A percentile compares a stretch with the other conserved stretches of the same genome.
phyloP scores from a whole-genome alignment of 1,284 basidiomycete genomes.

The Exobasidium cylindrosporum region DNA sequence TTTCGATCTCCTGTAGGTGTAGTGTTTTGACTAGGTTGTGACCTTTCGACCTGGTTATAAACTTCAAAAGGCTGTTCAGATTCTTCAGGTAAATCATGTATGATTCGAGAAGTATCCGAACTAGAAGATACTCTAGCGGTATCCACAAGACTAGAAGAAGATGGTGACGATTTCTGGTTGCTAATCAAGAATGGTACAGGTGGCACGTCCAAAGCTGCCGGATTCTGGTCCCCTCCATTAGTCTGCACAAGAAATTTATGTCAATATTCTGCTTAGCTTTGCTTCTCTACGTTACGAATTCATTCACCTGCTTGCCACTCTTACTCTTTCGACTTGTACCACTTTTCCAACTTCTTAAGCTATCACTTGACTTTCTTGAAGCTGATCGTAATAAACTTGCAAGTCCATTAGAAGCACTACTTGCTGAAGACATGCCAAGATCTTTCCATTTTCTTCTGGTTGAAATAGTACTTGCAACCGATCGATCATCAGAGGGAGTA shows the following conservation, averaged over 20 bases:
- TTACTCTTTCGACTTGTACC: background rate
- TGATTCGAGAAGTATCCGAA: background rate
- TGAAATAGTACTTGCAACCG: background rate
- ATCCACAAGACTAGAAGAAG: background rate
- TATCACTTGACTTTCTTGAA: slow-evolving; percentile 8
- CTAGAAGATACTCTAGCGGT: background rate
- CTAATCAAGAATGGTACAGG: background rate
- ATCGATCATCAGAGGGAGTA: background rate
- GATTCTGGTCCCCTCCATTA: too few relatives aligned
- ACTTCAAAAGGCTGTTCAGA: background rate
- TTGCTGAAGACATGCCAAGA: slow-evolving; percentile 2
- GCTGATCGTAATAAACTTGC: slow-evolving; percentile 2
- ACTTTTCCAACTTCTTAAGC: background rate
- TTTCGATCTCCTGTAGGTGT: background rate
- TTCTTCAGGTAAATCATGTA: background rate
- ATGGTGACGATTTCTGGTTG: background rate
- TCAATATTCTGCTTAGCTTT: too few relatives aligned
- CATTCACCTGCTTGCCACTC: background rate
- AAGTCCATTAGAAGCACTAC: background rate
- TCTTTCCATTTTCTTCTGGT: slow-evolving; percentile 6
- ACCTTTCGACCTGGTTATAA: too few relatives aligned
- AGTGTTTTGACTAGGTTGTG: too few relatives aligned
- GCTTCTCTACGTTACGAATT: too few relatives aligned
- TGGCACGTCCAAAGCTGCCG: too few relatives aligned
- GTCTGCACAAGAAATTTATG: background rate